These are phyloP conservation scores for Excoecaria agallocha DNA, from an alignment of 345 rosid genomes.

Conservation along the genomic window DNA sequence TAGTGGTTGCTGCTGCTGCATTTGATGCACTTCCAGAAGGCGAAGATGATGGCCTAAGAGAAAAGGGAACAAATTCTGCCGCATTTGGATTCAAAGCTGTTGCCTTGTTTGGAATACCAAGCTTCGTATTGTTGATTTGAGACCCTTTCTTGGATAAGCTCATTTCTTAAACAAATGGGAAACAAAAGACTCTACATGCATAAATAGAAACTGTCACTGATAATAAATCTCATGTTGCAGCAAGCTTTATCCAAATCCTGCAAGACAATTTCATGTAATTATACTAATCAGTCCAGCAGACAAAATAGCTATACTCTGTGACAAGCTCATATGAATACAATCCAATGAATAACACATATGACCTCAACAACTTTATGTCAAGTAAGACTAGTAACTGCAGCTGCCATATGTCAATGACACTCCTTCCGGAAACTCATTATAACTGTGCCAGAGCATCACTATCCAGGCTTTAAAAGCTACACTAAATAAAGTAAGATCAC, in stretches of 20 bases:
- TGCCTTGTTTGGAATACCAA: constrained; percentile 48
- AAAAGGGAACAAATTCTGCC: constrained; percentile 85
- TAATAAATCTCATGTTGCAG: constrained; percentile 16
- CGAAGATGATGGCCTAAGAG: constrained; percentile 58
- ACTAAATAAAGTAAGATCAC: background rate
- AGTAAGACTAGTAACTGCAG: constrained; percentile 12
- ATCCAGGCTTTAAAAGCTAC: background rate
- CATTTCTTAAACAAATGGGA: constrained; percentile 54
- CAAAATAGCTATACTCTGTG: background rate
- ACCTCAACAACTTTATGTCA: constrained; percentile 19
- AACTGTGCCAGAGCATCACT: background rate
- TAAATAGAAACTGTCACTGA: constrained; percentile 7
- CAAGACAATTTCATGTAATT: constrained; percentile 28
- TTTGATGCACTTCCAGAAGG: constrained; percentile 43
- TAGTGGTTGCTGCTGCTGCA: constrained; percentile 41
- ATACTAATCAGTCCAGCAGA: constrained; percentile 5
- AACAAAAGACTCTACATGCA: constrained; percentile 31
- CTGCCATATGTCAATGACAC: constrained; percentile 9
- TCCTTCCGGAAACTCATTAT: background rate
- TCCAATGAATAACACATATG: constrained; percentile 15
- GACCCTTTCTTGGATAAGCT: constrained; percentile 76
- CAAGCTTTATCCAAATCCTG: constrained; percentile 62
- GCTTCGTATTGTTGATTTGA: constrained; percentile 57
- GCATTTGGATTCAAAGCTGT: constrained; percentile 92
- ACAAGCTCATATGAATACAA: constrained; percentile 19